Evolutionary conservation across 108 stramenopile species (phyloP), one percentile per base, ranked within the genome.

Genomic region (Seminavis robusta): DNA sequence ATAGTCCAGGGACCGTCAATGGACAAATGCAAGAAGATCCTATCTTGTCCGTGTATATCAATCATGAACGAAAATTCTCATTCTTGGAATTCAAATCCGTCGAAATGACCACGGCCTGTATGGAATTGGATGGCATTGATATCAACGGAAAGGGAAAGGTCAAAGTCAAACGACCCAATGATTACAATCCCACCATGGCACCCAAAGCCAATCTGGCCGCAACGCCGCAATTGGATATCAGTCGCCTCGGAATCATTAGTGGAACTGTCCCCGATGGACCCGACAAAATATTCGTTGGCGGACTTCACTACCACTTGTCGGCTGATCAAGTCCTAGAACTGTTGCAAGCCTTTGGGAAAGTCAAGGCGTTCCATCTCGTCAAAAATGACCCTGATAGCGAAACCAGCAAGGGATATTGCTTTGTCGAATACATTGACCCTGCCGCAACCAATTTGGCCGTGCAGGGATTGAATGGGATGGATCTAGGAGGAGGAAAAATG

Each of bases 241-340:
- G 81, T 46, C 76, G 70, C 27, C 67, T 97, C 28, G 94, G 96
- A 11, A 95, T 97, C 38, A 67, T 97, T n/a, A 63, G 71, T 16
- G 60, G 71, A 30, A 87, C 73, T 15, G 97, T 99, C n/a, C 80
- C 77, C 19, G 98, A 98, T 73, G 91, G 97, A 25, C 96, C 96
- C 36, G 91, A 97, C 74, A 99, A 98, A 76, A 80, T 99, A n/a
- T 99, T 99, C 60, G 84, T 99, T 48, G 97, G 98, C 13, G 98
- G 98, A 10, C 75, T 99, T 25, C 97, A 96, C 10, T 94, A 98
- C 61, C 92, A 98, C 57, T 67, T 99, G 38, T 69, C 73, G 5
- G 97, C 97, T 36, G 71, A 80, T 26, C 94, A 98, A 73, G 90
- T 98, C 3, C 57, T 86, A 49, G 96, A 99, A 75, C 73, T 99